These are phyloP conservation scores for Candida pseudofarinosa DNA, from an alignment of 805 yeast genomes.

Conservation along the genomic window DNA sequence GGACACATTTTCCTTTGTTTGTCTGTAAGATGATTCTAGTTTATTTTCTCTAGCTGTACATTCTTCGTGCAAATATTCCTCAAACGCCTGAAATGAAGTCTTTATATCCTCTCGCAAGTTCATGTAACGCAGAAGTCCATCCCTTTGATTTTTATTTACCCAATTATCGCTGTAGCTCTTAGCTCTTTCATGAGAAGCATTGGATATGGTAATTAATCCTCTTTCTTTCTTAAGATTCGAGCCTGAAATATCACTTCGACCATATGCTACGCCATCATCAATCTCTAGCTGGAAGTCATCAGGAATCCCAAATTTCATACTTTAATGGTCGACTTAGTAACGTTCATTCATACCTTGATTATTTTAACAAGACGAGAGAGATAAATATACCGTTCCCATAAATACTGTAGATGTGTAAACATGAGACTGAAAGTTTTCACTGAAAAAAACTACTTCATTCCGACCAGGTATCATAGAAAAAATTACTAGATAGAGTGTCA, in stretches of 20 bases:
- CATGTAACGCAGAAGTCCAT: neutral
- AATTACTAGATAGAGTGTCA: neutral
- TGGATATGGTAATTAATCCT: neutral
- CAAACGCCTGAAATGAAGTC: neutral
- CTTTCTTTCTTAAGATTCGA: neutral
- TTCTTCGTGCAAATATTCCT: neutral
- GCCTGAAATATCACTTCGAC: neutral
- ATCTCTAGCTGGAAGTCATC: slow-evolving; percentile 15
- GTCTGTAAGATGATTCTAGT: neutral
- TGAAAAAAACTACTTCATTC: slow-evolving; percentile 1
- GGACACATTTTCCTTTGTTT: neutral
- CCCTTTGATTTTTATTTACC: neutral
- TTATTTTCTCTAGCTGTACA: neutral
- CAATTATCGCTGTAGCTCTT: neutral
- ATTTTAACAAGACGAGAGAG: neutral
- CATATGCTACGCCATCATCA: slow-evolving; percentile 1
- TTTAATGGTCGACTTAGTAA: neutral
- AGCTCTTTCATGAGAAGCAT: neutral
- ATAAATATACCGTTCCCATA: neutral
- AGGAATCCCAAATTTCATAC: slow-evolving; percentile 28
- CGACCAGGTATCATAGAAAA: neutral
- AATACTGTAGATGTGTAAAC: neutral
- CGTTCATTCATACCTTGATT: slow-evolving; percentile 1
- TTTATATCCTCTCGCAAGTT: neutral
- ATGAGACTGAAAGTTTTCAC: slow-evolving; percentile 3